These are phyloP conservation scores for Huntiella savannae DNA, from an alignment of 2,329 filamentous ascomycete species.

Conservation along the genomic window DNA sequence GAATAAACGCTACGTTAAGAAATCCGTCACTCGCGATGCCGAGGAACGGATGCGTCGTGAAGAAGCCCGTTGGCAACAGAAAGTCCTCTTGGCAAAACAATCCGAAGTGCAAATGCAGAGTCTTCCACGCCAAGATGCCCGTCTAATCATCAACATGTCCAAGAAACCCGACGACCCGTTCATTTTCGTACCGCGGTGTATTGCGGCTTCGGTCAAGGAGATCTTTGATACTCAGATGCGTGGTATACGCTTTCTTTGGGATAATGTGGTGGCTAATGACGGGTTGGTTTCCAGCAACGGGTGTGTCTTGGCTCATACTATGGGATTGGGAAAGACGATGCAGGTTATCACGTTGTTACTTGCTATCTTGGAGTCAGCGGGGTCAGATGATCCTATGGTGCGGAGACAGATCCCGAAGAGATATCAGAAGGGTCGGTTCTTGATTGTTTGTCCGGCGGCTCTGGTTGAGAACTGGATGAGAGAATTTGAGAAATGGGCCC, in stretches of 20 bases:
- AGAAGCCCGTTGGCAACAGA: slow-evolving; percentile 34
- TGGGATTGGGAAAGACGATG: slow-evolving; percentile 88
- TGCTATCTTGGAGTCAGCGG: slow-evolving; percentile 47
- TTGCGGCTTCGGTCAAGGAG: slow-evolving; percentile 26
- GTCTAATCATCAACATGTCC: slow-evolving; percentile 46
- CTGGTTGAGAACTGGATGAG: slow-evolving; percentile 70
- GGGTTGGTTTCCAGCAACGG: slow-evolving; percentile 35
- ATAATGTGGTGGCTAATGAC: slow-evolving; percentile 47
- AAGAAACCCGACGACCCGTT: slow-evolving; percentile 40
- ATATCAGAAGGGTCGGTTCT: slow-evolving; percentile 41
- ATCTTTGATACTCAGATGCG: slow-evolving; percentile 68
- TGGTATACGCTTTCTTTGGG: slow-evolving; percentile 78
- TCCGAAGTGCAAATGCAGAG: slow-evolving; percentile 21
- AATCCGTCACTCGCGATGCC: slow-evolving; percentile 31
- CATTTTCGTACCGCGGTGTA: slow-evolving; percentile 44
- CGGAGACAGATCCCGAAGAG: slow-evolving; percentile 46
- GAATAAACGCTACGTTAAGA: slow-evolving; percentile 21
- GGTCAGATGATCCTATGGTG: slow-evolving; percentile 37
- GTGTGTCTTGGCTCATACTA: slow-evolving; percentile 70
- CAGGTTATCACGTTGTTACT: slow-evolving; percentile 72
- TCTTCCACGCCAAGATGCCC: slow-evolving; percentile 25
- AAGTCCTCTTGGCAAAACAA: slow-evolving; percentile 22
- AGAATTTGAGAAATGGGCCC: slow-evolving; percentile 40
- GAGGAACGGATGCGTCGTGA: slow-evolving; percentile 35
- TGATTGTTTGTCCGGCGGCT: slow-evolving; percentile 58